These are phyloP conservation scores for Candolleomyces aberdarensis DNA, from an alignment of 768 basidiomycete genomes.

Conservation along the genomic window DNA sequence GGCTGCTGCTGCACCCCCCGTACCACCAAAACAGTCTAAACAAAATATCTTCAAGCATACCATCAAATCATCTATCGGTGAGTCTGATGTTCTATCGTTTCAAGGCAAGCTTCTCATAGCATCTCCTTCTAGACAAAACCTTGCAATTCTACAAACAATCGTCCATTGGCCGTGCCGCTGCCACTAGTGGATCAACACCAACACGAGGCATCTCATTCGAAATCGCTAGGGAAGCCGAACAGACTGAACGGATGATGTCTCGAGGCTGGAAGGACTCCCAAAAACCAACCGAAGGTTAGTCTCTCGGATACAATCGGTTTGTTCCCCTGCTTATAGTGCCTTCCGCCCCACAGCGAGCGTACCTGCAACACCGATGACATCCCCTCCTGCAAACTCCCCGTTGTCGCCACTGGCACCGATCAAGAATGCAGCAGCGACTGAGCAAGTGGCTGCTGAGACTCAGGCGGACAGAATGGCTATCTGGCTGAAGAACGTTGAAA, in stretches of 20 bases:
- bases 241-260: neutral
- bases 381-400: slow-evolving; percentile 20
- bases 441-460: slow-evolving; percentile 51
- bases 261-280: neutral
- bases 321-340: neutral
- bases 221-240: slow-evolving; percentile 9
- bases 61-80: slow-evolving; percentile 73
- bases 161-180: slow-evolving; percentile 36
- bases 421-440: slow-evolving; percentile 49
- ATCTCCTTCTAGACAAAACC: slow-evolving; percentile 52
- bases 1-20: slow-evolving; percentile 9
- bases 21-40: slow-evolving; percentile 24
- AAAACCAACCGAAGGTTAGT: neutral
- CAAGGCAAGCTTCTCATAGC: neutral
- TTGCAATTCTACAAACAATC: slow-evolving; percentile 67
- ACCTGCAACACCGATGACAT: neutral
- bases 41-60: slow-evolving; percentile 59
- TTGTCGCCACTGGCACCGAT: slow-evolving; percentile 54
- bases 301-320: neutral
- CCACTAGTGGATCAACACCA: slow-evolving; percentile 37
- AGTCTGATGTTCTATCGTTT: slow-evolving; percentile 12
- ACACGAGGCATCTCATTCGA: slow-evolving; percentile 41
- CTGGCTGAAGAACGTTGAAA: slow-evolving; percentile 83
- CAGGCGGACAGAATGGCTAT: slow-evolving; percentile 67
- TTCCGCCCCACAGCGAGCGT: neutral